Evolutionary conservation across 495 filamentous ascomycete genomes (phyloP).

Genomic region (Astrothelium subdiscretum): DNA sequence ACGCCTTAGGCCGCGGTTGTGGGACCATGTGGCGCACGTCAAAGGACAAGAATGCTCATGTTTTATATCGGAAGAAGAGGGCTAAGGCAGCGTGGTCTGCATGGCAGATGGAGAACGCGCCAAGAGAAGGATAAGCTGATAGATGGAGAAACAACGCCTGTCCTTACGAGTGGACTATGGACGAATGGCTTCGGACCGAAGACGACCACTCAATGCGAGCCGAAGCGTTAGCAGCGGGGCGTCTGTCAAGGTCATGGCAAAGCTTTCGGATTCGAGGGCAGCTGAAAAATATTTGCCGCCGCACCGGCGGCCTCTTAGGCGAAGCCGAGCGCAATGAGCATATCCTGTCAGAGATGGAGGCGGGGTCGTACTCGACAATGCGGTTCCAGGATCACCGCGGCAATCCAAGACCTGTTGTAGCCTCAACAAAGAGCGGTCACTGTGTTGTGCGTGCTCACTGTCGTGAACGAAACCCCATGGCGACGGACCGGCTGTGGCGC

Average conservation of each 20-base stretch:
- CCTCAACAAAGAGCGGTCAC: not conserved
- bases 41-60: not conserved
- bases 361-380: not conserved
- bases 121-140: conserved; percentile 1
- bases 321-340: not conserved
- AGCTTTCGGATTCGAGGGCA: not conserved
- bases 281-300: not conserved
- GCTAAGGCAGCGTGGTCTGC: not conserved
- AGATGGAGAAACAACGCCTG: not conserved
- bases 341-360: not conserved
- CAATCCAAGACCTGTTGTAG: not conserved
- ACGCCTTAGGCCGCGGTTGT: not conserved
- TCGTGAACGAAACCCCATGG: not conserved
- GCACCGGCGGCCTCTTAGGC: not conserved
- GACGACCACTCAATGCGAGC: not conserved
- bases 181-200: not conserved
- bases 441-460: not conserved
- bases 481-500: not conserved
- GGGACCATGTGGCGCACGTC: not conserved
- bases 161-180: not conserved
- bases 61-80: not conserved
- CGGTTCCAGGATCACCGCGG: not conserved
- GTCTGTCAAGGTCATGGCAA: not conserved
- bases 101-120: not conserved
- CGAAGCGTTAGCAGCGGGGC: not conserved